Evolutionary conservation across 352 stramenopile genomes (phyloP).

Genomic region (Globisporangium viniferum): DNA sequence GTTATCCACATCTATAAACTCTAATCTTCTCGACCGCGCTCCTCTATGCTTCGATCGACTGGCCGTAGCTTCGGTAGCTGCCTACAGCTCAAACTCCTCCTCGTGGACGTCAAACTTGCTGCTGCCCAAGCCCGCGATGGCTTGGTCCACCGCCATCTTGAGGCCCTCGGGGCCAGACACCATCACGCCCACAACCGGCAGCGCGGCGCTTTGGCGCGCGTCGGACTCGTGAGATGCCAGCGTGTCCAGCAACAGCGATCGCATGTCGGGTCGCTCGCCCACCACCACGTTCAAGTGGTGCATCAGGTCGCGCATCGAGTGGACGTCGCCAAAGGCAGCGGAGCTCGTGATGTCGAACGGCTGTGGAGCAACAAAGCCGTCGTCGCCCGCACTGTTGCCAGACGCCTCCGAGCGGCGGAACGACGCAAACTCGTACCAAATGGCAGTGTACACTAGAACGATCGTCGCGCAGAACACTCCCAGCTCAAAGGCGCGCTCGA

Average conservation of each 20-base stretch:
- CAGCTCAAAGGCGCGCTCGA: slow-evolving; percentile 52
- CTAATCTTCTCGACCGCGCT: neutral
- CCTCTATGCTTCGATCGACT: neutral
- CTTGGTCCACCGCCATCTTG: slow-evolving; percentile 37
- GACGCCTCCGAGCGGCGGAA: slow-evolving; percentile 17
- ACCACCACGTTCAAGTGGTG: slow-evolving; percentile 28
- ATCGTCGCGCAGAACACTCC: slow-evolving; percentile 42
- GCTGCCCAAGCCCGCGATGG: slow-evolving; percentile 27
- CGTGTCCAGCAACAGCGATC: slow-evolving; percentile 27
- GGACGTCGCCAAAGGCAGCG: slow-evolving; percentile 31
- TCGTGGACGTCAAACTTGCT: slow-evolving; percentile 50
- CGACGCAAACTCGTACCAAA: slow-evolving; percentile 42
- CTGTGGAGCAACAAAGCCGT: neutral
- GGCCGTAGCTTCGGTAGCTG: neutral
- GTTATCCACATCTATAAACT: neutral
- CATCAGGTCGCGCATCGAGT: slow-evolving; percentile 38
- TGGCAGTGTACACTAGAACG: slow-evolving; percentile 42
- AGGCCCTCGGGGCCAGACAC: slow-evolving; percentile 34
- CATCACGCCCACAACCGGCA: slow-evolving; percentile 33
- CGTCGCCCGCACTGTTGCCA: slow-evolving; percentile 5
- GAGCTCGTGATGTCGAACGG: slow-evolving; percentile 8
- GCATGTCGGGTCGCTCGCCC: slow-evolving; percentile 33
- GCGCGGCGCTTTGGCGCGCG: neutral
- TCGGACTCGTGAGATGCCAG: slow-evolving; percentile 24
- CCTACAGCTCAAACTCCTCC: slow-evolving; percentile 50